A percentile compares a stretch with the other conserved stretches of the same genome.
These are phyloP conservation scores for Gossypium thurberi DNA, from an alignment of 345 rosid species.

Conservation along the genomic window DNA sequence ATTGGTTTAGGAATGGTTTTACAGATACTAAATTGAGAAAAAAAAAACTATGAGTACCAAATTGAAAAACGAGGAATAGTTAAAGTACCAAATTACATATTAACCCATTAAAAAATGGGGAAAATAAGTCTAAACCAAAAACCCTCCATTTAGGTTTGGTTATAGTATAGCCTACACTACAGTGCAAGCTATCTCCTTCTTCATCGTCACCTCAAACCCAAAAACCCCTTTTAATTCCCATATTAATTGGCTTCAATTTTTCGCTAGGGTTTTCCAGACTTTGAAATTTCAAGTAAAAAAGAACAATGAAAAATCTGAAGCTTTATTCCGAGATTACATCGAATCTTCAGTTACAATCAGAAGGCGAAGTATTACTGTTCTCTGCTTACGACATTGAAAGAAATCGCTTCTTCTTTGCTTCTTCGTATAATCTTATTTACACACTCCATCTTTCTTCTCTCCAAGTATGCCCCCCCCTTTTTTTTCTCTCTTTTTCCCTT, in stretches of 20 bases:
- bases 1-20: too few species aligned
- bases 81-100: too few species aligned
- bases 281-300: not conserved
- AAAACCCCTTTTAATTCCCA: constrained; percentile 13
- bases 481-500: not conserved
- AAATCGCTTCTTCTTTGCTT: constrained; percentile 73
- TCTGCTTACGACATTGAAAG: constrained; percentile 75
- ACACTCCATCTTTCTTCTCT: constrained; percentile 52
- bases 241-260: constrained; percentile 8
- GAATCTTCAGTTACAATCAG: constrained; percentile 48
- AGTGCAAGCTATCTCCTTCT: not conserved
- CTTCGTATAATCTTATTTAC: constrained; percentile 59
- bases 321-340: constrained; percentile 53
- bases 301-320: constrained; percentile 67
- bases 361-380: constrained; percentile 46
- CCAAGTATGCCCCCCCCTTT: constrained; percentile 29
- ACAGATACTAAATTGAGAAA: too few species aligned
- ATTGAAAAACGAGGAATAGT: too few species aligned
- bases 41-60: too few species aligned
- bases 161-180: too few species aligned
- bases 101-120: too few species aligned
- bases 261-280: not conserved
- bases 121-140: too few species aligned
- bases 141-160: too few species aligned
- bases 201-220: not conserved